A percentile compares a stretch with the other conserved stretches of the same genome.
Conservation (phyloP, 2,329 filamentous ascomycete species). For the Talaromyces marneffei region DNA sequence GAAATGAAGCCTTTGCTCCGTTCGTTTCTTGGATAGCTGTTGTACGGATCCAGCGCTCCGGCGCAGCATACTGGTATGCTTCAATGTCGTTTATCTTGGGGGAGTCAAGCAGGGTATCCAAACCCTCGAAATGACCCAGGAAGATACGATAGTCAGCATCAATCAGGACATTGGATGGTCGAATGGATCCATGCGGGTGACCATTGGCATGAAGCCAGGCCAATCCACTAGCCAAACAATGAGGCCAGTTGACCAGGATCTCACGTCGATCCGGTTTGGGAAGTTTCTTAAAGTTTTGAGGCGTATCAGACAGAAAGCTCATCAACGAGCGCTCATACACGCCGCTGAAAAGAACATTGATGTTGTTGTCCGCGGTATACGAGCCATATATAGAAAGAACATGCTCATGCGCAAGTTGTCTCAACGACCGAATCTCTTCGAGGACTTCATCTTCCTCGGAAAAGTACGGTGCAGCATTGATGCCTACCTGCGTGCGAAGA, state of each 20-base stretch:
- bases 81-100: slow-evolving; percentile 52
- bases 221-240: slow-evolving; percentile 50
- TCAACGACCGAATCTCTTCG: slow-evolving; percentile 34
- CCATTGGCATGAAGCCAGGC: slow-evolving; percentile 53
- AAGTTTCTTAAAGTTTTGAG: slow-evolving; percentile 37
- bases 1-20: slow-evolving; percentile 27
- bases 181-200: slow-evolving; percentile 51
- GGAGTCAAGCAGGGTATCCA: slow-evolving; percentile 50
- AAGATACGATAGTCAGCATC: slow-evolving; percentile 52
- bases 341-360: slow-evolving; percentile 40
- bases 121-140: slow-evolving; percentile 53
- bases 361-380: slow-evolving; percentile 39
- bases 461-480: slow-evolving; percentile 34
- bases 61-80: slow-evolving; percentile 54
- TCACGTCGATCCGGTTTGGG: slow-evolving; percentile 38
- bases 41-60: slow-evolving; percentile 47
- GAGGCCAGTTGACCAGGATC: slow-evolving; percentile 42
- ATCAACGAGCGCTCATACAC: slow-evolving; percentile 38
- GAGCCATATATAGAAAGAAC: slow-evolving; percentile 41
- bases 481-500: slow-evolving; percentile 34
- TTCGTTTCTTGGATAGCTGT: slow-evolving; percentile 32
- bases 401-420: slow-evolving; percentile 39
- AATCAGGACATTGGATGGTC: slow-evolving; percentile 56
- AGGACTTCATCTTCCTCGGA: slow-evolving; percentile 37
- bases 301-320: slow-evolving; percentile 39